A percentile compares a stretch with the other conserved stretches of the same genome.
These are phyloP conservation scores for Myxozyma nipponensis DNA, from an alignment of 805 yeast species.

Conservation along the genomic window DNA sequence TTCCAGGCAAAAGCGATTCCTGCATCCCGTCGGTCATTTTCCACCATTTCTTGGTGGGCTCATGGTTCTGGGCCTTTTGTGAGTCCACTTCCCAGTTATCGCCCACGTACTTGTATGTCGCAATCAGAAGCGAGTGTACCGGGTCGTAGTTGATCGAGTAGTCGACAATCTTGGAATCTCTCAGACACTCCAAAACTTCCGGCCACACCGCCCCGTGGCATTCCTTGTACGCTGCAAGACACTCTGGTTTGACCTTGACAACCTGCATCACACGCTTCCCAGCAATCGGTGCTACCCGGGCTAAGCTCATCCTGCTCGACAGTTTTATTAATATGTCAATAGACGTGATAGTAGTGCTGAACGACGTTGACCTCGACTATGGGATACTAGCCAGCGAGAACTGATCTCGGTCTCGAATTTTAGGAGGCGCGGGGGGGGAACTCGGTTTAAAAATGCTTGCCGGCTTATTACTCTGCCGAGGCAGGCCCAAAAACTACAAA, in stretches of 20 bases:
- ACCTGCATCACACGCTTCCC: slow-evolving; percentile 43
- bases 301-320: background rate
- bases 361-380: too few species aligned
- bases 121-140: slow-evolving; percentile 37
- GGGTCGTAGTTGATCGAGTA: slow-evolving; percentile 42
- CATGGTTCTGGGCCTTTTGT: slow-evolving; percentile 37
- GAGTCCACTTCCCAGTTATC: slow-evolving; percentile 40
- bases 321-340: too few species aligned
- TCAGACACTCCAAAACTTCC: slow-evolving; percentile 37
- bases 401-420: too few species aligned
- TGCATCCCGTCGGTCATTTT: slow-evolving; percentile 42
- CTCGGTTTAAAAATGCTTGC: too few species aligned
- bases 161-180: slow-evolving; percentile 42
- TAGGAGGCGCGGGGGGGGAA: too few species aligned
- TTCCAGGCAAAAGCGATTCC: slow-evolving; percentile 39
- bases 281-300: slow-evolving; percentile 22
- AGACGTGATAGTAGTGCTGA: too few species aligned
- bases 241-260: slow-evolving; percentile 41
- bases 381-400: too few species aligned
- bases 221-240: slow-evolving; percentile 39
- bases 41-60: slow-evolving; percentile 44
- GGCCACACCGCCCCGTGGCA: slow-evolving; percentile 37
- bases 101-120: slow-evolving; percentile 42
- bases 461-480: too few species aligned
- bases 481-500: too few species aligned